phyloP scores from a whole-genome alignment of 192 early-diverging fungal species.

The Entomortierella lignicola region DNA sequence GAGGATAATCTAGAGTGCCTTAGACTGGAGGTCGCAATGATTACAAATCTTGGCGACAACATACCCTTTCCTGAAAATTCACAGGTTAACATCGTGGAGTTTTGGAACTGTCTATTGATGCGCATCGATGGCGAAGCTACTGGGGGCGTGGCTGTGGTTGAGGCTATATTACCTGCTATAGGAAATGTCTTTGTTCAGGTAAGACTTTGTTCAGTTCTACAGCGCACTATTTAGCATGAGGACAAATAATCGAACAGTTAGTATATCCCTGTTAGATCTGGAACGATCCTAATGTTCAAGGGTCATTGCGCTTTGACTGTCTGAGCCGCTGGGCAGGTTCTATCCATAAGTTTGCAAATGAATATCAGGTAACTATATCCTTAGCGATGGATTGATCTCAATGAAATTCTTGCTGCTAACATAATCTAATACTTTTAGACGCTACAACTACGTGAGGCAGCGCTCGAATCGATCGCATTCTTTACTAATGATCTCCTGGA shows the following conservation, averaged over 20 bases:
- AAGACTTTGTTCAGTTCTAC: neutral
- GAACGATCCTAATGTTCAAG: constrained; percentile 30
- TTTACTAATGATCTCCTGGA: constrained; percentile 51
- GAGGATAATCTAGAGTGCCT: constrained; percentile 61
- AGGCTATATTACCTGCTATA: constrained; percentile 67
- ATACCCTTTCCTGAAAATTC: constrained; percentile 34
- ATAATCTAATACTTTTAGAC: constrained; percentile 39
- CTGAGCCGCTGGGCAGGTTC: constrained; percentile 54
- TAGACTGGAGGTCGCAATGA: constrained; percentile 56
- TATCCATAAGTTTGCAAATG: constrained; percentile 54
- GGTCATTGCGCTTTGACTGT: constrained; percentile 39
- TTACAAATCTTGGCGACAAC: constrained; percentile 37
- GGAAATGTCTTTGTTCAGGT: constrained; percentile 65
- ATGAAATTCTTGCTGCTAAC: neutral
- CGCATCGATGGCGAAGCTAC: constrained; percentile 55
- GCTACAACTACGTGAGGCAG: constrained; percentile 67
- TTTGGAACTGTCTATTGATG: constrained; percentile 55
- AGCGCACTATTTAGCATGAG: too few species aligned
- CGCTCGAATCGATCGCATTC: constrained; percentile 56
- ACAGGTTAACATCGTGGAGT: constrained; percentile 46
- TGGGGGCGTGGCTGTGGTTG: constrained; percentile 61
- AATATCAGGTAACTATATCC: constrained; percentile 51
- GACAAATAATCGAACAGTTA: too few species aligned
- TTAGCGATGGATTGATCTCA: neutral
- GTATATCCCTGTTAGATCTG: constrained; percentile 26